Conservation (phyloP, 2,329 filamentous ascomycete species). For the Cordyceps cateniannulata region DNA sequence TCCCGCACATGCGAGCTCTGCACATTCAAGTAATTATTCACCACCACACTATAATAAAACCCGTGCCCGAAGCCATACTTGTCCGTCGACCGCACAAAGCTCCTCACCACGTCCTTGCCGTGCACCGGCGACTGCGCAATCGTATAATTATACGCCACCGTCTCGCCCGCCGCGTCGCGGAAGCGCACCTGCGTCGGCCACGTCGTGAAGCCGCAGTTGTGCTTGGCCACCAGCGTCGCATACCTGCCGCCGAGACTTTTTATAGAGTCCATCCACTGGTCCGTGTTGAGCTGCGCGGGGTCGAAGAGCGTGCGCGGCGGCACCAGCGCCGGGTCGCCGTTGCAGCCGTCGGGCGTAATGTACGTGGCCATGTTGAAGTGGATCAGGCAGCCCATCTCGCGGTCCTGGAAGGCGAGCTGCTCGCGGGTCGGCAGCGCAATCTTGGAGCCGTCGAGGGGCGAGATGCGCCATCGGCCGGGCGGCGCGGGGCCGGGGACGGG, state of each 20-base stretch:
- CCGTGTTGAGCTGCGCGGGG: conserved; percentile 19
- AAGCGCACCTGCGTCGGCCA: conserved; percentile 24
- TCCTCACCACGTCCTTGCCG: conserved; percentile 20
- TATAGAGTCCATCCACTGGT: conserved; percentile 24
- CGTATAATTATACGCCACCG: conserved; percentile 23
- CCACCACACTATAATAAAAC: conserved; percentile 25
- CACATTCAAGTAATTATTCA: conserved; percentile 25
- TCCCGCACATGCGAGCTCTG: conserved; percentile 17
- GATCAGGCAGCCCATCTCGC: conserved; percentile 21
- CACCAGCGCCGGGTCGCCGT: conserved; percentile 20
- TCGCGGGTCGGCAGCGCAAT: conserved; percentile 21
- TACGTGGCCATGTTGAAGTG: conserved; percentile 23
- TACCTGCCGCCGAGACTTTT: conserved; percentile 22
- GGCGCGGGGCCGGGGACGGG: neutral
- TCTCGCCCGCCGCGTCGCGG: conserved; percentile 18
- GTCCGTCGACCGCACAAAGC: conserved; percentile 20
- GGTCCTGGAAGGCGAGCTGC: conserved; percentile 21
- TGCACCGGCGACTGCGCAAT: conserved; percentile 21
- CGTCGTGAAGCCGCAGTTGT: conserved; percentile 25
- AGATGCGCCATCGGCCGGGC: conserved; percentile 15
- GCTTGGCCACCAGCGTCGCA: conserved; percentile 25
- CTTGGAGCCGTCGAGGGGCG: conserved; percentile 21
- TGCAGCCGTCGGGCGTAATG: conserved; percentile 21
- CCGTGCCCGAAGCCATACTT: conserved; percentile 22
- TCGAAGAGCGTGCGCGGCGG: conserved; percentile 18